These are phyloP conservation scores for Paragyromitra xinjiangensis DNA, from an alignment of 495 filamentous ascomycete genomes.

Conservation along the genomic window DNA sequence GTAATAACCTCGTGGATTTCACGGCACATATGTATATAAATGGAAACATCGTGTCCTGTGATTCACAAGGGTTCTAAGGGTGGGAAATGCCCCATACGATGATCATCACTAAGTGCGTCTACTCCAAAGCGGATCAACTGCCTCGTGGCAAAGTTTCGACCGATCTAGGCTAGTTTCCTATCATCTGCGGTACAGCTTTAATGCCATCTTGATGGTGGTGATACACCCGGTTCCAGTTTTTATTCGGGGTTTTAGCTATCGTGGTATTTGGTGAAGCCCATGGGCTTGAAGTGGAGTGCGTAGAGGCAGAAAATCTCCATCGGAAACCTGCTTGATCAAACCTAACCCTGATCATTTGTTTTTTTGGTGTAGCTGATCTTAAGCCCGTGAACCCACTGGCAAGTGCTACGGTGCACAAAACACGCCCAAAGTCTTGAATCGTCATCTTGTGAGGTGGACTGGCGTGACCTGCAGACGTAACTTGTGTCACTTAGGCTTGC, in stretches of 20 bases:
- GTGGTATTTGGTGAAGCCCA: background rate
- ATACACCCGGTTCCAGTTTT: conserved; percentile 10
- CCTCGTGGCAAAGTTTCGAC: conserved; percentile 36
- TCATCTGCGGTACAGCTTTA: conserved; percentile 9
- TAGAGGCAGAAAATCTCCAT: background rate
- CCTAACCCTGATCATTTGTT: background rate
- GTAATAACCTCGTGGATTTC: conserved; percentile 36
- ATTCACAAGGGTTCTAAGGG: conserved; percentile 26
- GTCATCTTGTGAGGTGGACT: conserved; percentile 3
- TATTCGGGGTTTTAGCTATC: conserved; percentile 20
- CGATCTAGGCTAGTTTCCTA: conserved; percentile 21
- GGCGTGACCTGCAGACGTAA: conserved; percentile 4
- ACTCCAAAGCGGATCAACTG: conserved; percentile 22
- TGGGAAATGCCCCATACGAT: conserved; percentile 15
- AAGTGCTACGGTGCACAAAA: background rate
- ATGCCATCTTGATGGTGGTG: conserved; percentile 10
- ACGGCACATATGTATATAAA: conserved; percentile 36
- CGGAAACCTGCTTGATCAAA: background rate
- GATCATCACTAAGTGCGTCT: conserved; percentile 39
- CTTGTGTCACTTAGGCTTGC: conserved; percentile 16
- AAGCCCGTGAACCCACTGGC: background rate
- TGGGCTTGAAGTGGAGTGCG: background rate
- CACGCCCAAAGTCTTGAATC: conserved; percentile 2
- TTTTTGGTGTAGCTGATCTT: conserved; percentile 4
- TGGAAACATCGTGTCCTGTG: conserved; percentile 35